Percentiles rank a stretch among this genome's conserved stretches.
phyloP scores from a whole-genome alignment of 495 filamentous ascomycete genomes.

The Polyplosphaeria fusca region DNA sequence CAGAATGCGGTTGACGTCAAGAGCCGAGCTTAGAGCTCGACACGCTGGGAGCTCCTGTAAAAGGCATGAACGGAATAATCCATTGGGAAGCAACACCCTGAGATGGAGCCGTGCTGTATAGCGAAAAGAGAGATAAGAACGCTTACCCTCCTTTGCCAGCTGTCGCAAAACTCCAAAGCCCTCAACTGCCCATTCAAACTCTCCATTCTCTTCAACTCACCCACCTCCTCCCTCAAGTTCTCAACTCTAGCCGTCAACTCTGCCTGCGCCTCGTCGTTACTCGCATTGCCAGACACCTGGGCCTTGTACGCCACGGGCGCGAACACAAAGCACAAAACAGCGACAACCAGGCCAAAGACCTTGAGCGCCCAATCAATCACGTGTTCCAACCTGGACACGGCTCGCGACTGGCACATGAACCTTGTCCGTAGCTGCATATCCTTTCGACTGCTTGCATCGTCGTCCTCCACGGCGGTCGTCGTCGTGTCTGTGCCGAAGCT shows the following conservation, averaged over 20 bases:
- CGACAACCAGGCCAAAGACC: not conserved
- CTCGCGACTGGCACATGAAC: too few species aligned
- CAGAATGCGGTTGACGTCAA: too few species aligned
- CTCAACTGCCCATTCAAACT: not conserved
- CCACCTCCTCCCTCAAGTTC: not conserved
- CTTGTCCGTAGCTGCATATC: too few species aligned
- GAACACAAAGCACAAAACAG: not conserved
- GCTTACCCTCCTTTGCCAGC: not conserved
- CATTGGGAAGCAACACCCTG: too few species aligned
- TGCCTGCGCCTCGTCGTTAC: not conserved
- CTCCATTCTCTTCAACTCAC: not conserved
- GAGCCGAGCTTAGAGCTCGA: too few species aligned
- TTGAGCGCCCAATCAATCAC: conserved; percentile 1
- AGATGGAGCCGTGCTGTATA: too few species aligned
- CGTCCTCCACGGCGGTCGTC: not conserved
- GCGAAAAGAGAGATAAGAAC: too few species aligned
- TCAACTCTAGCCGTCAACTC: not conserved
- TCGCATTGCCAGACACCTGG: not conserved
- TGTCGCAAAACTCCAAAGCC: not conserved
- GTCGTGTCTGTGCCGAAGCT: not conserved
- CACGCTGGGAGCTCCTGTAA: too few species aligned
- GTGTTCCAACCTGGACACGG: too few species aligned
- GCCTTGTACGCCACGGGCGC: not conserved
- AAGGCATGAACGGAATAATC: too few species aligned
- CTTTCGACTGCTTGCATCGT: too few species aligned